Evolutionary conservation across 306 rosid species (phyloP).

Genomic region (Cicer yamashitae): DNA sequence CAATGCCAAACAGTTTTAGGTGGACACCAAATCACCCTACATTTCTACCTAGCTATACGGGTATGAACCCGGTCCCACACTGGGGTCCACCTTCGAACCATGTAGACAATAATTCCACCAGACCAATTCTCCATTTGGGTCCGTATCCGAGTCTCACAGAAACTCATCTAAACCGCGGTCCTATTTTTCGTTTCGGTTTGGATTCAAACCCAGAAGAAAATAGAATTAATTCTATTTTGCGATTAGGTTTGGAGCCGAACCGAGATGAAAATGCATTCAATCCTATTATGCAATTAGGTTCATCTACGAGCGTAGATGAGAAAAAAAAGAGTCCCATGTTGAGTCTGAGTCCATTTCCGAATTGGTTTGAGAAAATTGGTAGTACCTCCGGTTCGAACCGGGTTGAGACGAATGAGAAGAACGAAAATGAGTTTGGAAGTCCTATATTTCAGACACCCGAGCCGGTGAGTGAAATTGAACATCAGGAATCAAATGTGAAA

Average conservation of each 20-base stretch:
- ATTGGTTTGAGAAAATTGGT: not conserved
- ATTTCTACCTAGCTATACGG: not conserved
- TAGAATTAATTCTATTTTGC: not conserved
- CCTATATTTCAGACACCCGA: no score
- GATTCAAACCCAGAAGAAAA: not conserved
- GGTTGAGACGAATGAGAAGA: not conserved
- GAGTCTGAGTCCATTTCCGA: not conserved
- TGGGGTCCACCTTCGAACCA: not conserved
- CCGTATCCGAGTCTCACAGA: not conserved
- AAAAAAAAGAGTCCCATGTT: not conserved
- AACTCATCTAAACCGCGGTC: no score
- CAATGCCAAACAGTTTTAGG: not conserved
- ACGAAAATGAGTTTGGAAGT: not conserved
- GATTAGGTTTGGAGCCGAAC: not conserved
- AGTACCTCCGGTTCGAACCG: not conserved
- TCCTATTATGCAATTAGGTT: not conserved
- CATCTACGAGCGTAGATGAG: not conserved
- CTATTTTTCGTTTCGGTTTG: not conserved
- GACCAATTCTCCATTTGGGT: not conserved
- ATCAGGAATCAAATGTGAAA: no score
- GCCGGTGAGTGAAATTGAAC: no score
- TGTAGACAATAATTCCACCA: not conserved
- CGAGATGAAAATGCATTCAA: not conserved
- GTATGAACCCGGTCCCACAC: not conserved
- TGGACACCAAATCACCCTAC: not conserved